Percentiles rank a stretch among this genome's conserved stretches.
phyloP scores from a whole-genome alignment of 2,329 filamentous ascomycete species.

The Penicillium sp. region DNA sequence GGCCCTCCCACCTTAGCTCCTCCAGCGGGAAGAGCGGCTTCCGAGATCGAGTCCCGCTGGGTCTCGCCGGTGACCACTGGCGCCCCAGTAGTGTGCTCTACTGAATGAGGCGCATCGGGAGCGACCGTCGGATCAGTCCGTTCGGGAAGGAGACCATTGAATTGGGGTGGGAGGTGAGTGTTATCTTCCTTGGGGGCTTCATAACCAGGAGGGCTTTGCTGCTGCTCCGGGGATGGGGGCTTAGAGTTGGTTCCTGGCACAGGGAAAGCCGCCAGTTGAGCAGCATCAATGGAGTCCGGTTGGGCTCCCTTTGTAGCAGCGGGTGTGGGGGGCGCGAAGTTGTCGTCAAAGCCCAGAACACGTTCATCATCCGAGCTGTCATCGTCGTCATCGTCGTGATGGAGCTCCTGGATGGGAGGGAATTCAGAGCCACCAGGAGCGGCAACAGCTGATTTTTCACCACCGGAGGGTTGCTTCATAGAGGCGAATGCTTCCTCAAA shows the following conservation, averaged over 20 bases:
- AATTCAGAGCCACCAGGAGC: slow-evolving; percentile 64
- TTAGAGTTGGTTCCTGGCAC: slow-evolving; percentile 41
- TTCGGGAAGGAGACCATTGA: slow-evolving; percentile 42
- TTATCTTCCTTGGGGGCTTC: slow-evolving; percentile 28
- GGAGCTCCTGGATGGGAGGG: slow-evolving; percentile 86
- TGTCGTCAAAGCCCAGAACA: slow-evolving; percentile 77
- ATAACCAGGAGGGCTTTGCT: slow-evolving; percentile 56
- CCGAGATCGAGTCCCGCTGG: slow-evolving; percentile 21
- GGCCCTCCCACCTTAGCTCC: slow-evolving; percentile 37
- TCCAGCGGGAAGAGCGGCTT: slow-evolving; percentile 18
- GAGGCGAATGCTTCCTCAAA: slow-evolving; percentile 50
- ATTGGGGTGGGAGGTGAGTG: slow-evolving; percentile 38
- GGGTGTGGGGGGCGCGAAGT: slow-evolving; percentile 71
- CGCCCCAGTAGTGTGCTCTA: slow-evolving; percentile 38
- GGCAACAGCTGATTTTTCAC: slow-evolving; percentile 39
- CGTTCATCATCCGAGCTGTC: slow-evolving; percentile 71
- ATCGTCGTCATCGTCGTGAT: slow-evolving; percentile 81
- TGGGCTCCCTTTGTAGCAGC: slow-evolving; percentile 29
- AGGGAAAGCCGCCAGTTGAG: slow-evolving; percentile 41
- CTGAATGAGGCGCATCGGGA: slow-evolving; percentile 42
- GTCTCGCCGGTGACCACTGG: slow-evolving; percentile 40
- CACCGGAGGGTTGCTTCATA: slow-evolving; percentile 51
- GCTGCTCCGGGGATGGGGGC: slow-evolving; percentile 56
- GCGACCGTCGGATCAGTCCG: slow-evolving; percentile 42
- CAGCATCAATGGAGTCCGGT: slow-evolving; percentile 38